phyloP scores from a whole-genome alignment of 1,284 basidiomycete genomes.

The Gymnopus androsaceus region DNA sequence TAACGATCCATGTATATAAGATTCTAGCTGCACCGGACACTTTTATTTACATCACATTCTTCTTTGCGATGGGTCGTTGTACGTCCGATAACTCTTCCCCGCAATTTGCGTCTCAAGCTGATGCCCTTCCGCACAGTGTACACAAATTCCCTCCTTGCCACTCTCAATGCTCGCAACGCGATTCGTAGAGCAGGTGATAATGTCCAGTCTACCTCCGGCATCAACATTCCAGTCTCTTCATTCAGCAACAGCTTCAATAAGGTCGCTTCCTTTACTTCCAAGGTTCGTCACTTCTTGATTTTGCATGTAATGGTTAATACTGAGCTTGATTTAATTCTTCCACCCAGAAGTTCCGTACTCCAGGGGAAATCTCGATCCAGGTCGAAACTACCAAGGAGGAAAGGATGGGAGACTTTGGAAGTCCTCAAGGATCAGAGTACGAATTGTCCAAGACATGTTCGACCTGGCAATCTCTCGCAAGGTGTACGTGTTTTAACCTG shows the following conservation, averaged over 20 bases:
- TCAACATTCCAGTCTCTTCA: neutral
- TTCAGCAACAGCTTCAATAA: neutral
- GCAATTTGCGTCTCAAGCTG: neutral
- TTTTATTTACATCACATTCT: conserved; percentile 51
- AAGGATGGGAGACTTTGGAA: neutral
- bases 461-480: neutral
- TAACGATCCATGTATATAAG: conserved; percentile 24
- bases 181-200: conserved; percentile 34
- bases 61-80: conserved; percentile 52
- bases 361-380: conserved; percentile 15
- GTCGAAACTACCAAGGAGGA: conserved; percentile 17
- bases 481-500: neutral
- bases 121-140: conserved; percentile 39
- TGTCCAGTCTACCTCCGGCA: conserved; percentile 23
- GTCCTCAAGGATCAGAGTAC: neutral
- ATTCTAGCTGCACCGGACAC: conserved; percentile 39
- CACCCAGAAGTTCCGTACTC: too few relatives aligned
- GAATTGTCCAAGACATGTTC: too few relatives aligned
- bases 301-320: too few relatives aligned
- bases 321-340: too few relatives aligned
- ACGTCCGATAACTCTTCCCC: conserved; percentile 19
- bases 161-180: conserved; percentile 46
- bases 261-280: neutral
- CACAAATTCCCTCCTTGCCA: conserved; percentile 51
- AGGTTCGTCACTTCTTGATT: too few relatives aligned